These are phyloP conservation scores for Paramecium caudatum DNA, from an alignment of 73 alveolate species.

Conservation along the genomic window DNA sequence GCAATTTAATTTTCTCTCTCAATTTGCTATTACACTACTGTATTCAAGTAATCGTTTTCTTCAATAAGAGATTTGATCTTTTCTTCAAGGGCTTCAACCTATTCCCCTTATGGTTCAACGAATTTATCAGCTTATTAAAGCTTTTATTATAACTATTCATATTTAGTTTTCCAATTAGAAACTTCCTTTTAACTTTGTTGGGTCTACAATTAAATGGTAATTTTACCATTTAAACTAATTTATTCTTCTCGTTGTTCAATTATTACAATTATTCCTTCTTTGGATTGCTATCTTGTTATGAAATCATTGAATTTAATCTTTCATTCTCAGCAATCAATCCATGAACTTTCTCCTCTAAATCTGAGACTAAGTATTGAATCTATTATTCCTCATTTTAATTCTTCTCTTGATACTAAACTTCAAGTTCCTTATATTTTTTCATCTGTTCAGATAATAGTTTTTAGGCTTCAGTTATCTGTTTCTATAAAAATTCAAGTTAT, in stretches of 20 bases:
- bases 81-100: slow-evolving; percentile 39
- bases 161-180: slow-evolving; percentile 15
- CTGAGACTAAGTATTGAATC: slow-evolving; percentile 23
- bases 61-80: slow-evolving; percentile 7
- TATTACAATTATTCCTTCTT: slow-evolving; percentile 11
- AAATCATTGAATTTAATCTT: slow-evolving; percentile 15
- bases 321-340: slow-evolving; percentile 51
- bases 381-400: slow-evolving; percentile 36
- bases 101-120: slow-evolving; percentile 40
- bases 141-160: slow-evolving; percentile 38
- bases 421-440: slow-evolving; percentile 19
- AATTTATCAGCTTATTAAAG: neutral
- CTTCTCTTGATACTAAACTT: slow-evolving; percentile 12
- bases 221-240: slow-evolving; percentile 7
- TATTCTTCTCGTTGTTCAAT: slow-evolving; percentile 1
- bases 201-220: neutral
- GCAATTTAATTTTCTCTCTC: slow-evolving; percentile 53
- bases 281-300: slow-evolving; percentile 49
- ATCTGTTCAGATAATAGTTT: neutral
- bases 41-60: slow-evolving; percentile 41
- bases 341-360: slow-evolving; percentile 58
- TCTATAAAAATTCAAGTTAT: slow-evolving; percentile 1
- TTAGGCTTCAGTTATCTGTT: slow-evolving; percentile 36
- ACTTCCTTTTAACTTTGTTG: slow-evolving; percentile 13
- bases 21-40: slow-evolving; percentile 30